These are phyloP conservation scores for Rhizomucor pusillus DNA, from an alignment of 371 early-diverging fungal genomes.

Conservation along the genomic window DNA sequence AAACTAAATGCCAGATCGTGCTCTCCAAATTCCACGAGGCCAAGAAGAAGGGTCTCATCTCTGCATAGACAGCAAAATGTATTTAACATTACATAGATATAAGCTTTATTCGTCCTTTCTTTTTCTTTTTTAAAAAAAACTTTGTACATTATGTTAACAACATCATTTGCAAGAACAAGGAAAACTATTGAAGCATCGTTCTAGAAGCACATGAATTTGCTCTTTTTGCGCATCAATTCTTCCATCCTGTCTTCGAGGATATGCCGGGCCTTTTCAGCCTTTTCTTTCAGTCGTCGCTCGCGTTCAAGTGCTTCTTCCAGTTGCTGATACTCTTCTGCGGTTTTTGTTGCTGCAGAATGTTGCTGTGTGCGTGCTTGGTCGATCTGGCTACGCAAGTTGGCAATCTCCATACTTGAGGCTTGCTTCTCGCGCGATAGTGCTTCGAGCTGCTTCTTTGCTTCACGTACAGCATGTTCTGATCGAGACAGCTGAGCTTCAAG, in stretches of 20 bases:
- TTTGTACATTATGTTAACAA: no score
- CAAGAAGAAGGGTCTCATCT: conserved; percentile 16
- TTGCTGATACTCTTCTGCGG: conserved; percentile 8
- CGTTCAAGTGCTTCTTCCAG: conserved; percentile 31
- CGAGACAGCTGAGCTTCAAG: conserved; percentile 37
- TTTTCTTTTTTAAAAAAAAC: no score
- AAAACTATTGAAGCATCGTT: not conserved
- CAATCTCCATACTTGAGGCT: conserved; percentile 35
- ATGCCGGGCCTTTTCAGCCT: conserved; percentile 47
- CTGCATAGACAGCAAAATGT: not conserved
- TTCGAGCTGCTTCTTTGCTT: conserved; percentile 41
- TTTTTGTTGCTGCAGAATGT: conserved; percentile 1
- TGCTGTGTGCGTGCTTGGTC: conserved; percentile 21
- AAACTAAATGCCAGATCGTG: conserved; percentile 48
- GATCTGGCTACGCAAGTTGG: conserved; percentile 39
- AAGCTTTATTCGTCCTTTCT: no score
- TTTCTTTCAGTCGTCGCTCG: conserved; percentile 39
- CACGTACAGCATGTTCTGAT: conserved; percentile 36
- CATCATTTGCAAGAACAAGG: not conserved
- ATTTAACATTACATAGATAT: no score
- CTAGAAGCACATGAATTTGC: conserved; percentile 56
- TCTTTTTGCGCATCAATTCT: conserved; percentile 48
- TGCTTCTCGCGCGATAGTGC: conserved; percentile 37
- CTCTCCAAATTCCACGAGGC: conserved; percentile 43
- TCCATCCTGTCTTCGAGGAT: conserved; percentile 50